Evolutionary conservation across 306 rosid species (phyloP).

Genomic region (Datisca glomerata): DNA sequence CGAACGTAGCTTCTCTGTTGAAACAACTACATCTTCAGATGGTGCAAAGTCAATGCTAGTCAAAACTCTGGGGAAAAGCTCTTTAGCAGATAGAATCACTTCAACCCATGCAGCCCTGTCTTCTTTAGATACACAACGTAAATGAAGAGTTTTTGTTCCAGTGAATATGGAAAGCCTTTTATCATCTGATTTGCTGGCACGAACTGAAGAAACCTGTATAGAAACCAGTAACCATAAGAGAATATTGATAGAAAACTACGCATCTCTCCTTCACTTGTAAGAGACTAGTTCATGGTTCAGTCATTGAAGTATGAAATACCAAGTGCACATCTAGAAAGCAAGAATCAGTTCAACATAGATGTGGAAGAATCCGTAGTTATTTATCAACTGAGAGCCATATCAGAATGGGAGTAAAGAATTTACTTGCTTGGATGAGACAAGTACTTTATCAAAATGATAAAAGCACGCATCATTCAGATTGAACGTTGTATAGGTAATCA

Average conservation of each 20-base stretch:
- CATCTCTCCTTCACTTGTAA: not conserved
- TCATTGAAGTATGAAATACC: no score
- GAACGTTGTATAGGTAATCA: no score
- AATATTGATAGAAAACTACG: conserved; percentile 6
- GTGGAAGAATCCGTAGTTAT: no score
- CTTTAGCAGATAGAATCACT: conserved; percentile 77
- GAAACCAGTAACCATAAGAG: conserved; percentile 15
- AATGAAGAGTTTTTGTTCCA: conserved; percentile 92
- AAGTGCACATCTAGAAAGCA: no score
- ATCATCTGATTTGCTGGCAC: conserved; percentile 96
- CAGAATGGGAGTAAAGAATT: no score
- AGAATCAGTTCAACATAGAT: no score
- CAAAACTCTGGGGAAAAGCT: conserved; percentile 75
- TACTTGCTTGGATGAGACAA: no score
- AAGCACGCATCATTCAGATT: no score
- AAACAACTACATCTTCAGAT: conserved; percentile 68
- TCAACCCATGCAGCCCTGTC: conserved; percentile 89
- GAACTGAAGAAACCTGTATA: conserved; percentile 86
- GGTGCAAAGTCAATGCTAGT: conserved; percentile 63
- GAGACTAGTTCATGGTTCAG: no score
- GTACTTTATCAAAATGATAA: no score
- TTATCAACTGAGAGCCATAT: no score
- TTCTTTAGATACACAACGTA: conserved; percentile 68
- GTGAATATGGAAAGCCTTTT: conserved; percentile 88
- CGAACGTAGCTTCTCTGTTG: conserved; percentile 78